phyloP scores from a whole-genome alignment of 805 yeast genomes.

The Kazachstania viticola region DNA sequence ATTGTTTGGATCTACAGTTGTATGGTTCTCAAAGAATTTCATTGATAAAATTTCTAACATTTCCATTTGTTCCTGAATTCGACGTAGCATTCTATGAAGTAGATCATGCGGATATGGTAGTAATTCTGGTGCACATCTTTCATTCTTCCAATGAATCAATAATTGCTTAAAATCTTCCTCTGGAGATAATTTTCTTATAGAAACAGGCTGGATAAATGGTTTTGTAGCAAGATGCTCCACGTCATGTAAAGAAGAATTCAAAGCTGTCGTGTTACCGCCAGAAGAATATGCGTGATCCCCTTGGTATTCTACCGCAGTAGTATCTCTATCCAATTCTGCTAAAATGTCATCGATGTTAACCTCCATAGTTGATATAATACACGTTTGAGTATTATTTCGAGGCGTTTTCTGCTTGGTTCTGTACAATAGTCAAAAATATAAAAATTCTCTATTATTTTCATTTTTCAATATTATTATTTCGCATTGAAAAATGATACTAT shows the following conservation, averaged over 20 bases:
- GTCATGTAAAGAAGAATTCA: slow-evolving; percentile 10
- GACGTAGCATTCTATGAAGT: slow-evolving; percentile 42
- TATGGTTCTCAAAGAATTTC: slow-evolving; percentile 42
- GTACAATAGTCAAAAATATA: not conserved
- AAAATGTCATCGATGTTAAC: slow-evolving; percentile 64
- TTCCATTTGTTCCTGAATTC: slow-evolving; percentile 62
- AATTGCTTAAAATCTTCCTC: slow-evolving; percentile 27
- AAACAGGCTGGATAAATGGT: not conserved
- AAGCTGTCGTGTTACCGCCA: slow-evolving; percentile 12
- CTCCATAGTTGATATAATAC: no score
- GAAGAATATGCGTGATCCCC: not conserved
- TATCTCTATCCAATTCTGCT: slow-evolving; percentile 47
- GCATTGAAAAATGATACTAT: no score
- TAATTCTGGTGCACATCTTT: slow-evolving; percentile 80
- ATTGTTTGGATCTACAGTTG: not conserved
- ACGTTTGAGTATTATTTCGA: slow-evolving; percentile 1
- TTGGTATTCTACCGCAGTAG: slow-evolving; percentile 24
- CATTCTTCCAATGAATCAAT: slow-evolving; percentile 65
- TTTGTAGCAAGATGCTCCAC: slow-evolving; percentile 9
- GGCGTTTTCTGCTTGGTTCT: not conserved
- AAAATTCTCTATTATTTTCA: no score
- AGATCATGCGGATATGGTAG: slow-evolving; percentile 57
- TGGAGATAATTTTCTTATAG: no score
- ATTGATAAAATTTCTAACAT: slow-evolving; percentile 68
- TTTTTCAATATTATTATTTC: no score